A percentile compares a stretch with the other conserved stretches of the same genome.
Conservation (phyloP, 2,329 filamentous ascomycete genomes). For the Zopfia rhizophila region DNA sequence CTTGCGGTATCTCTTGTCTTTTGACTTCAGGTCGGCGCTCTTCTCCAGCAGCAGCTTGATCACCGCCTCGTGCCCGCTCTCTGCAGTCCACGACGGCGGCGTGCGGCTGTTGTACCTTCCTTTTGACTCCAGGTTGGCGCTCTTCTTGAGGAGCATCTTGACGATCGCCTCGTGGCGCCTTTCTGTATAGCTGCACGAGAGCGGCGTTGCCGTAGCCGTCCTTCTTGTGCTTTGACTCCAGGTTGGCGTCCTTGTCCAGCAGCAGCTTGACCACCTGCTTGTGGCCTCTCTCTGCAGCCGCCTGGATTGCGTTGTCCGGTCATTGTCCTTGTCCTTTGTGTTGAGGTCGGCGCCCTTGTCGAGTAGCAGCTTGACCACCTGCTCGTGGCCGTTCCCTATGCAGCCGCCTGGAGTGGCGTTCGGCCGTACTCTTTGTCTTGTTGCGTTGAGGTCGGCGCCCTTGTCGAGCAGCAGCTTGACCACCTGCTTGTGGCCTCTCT, state of each 20-base stretch:
- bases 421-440: conserved; percentile 3
- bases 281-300: too few relatives aligned
- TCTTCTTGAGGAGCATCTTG: conserved; percentile 10
- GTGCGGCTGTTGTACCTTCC: conserved; percentile 1
- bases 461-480: conserved; percentile 6
- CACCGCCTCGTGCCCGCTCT: conserved; percentile 9
- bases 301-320: too few relatives aligned
- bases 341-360: conserved; percentile 2
- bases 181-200: conserved; percentile 7
- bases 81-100: conserved; percentile 10
- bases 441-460: neutral
- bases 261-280: too few relatives aligned
- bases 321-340: conserved; percentile 3
- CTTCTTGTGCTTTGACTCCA: too few relatives aligned
- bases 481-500: conserved; percentile 6
- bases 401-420: conserved; percentile 4
- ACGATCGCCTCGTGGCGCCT: conserved; percentile 6
- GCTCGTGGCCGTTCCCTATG: neutral
- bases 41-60: conserved; percentile 21
- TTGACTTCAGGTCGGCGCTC: too few relatives aligned
- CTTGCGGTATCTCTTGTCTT: too few relatives aligned
- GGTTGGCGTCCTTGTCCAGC: too few relatives aligned
- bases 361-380: neutral
- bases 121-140: conserved; percentile 8
- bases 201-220: too few relatives aligned